These are phyloP conservation scores for Austropuccinia psidii DNA, from an alignment of 1,284 basidiomycete species.

Conservation along the genomic window DNA sequence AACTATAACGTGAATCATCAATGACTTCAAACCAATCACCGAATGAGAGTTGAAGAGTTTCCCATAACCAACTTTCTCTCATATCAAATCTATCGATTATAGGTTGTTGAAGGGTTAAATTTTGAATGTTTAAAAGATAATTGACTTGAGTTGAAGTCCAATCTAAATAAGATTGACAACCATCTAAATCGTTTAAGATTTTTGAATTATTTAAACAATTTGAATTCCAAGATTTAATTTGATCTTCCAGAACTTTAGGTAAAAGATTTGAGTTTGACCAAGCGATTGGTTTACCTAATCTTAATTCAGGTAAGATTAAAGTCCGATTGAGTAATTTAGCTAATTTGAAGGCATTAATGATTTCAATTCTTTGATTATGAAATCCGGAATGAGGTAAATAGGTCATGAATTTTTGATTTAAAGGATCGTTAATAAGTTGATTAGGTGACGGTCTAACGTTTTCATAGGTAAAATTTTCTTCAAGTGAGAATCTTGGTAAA, in stretches of 20 bases:
- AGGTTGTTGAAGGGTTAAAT: slow-evolving; percentile 49
- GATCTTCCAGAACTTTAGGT: slow-evolving; percentile 56
- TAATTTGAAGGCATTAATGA: slow-evolving; percentile 68
- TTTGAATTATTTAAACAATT: slow-evolving; percentile 40
- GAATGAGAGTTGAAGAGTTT: neutral
- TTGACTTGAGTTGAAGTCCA: slow-evolving; percentile 62
- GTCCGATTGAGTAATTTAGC: slow-evolving; percentile 63
- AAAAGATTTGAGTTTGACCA: slow-evolving; percentile 53
- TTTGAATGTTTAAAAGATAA: slow-evolving; percentile 57
- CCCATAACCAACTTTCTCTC: slow-evolving; percentile 27
- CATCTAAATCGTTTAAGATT: slow-evolving; percentile 42
- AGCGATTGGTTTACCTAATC: slow-evolving; percentile 60
- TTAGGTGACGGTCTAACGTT: slow-evolving; percentile 34
- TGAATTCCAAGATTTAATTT: slow-evolving; percentile 48
- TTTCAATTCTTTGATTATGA: slow-evolving; percentile 72
- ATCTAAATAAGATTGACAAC: slow-evolving; percentile 56
- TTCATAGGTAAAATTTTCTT: slow-evolving; percentile 37
- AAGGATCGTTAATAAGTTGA: slow-evolving; percentile 5
- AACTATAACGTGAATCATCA: slow-evolving; percentile 31
- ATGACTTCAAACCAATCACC: slow-evolving; percentile 27
- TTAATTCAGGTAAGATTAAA: slow-evolving; percentile 62
- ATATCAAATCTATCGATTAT: slow-evolving; percentile 22
- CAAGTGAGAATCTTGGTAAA: slow-evolving; percentile 29
- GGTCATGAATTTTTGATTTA: slow-evolving; percentile 37
- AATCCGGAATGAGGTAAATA: slow-evolving; percentile 53